Conservation (phyloP, 2,329 filamentous ascomycete genomes). For the Apiospora saccharicola region DNA sequence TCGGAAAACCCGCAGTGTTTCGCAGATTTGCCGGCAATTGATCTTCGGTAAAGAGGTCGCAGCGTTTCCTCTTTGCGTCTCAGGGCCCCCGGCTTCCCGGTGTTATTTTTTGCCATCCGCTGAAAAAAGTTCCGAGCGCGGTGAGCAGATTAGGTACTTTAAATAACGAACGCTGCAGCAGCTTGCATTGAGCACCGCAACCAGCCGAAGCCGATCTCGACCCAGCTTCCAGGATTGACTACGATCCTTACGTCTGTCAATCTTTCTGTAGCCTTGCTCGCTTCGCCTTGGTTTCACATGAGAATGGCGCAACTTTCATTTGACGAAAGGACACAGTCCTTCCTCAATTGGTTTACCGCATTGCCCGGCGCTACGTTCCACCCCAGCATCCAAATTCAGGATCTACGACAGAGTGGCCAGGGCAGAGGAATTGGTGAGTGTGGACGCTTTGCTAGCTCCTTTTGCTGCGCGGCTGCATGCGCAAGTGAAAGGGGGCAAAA, state of each 20-base stretch:
- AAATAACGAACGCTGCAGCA: background rate
- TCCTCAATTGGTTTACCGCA: constrained; percentile 62
- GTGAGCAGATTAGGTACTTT: background rate
- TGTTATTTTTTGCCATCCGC: constrained; percentile 17
- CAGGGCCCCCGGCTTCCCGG: constrained; percentile 1
- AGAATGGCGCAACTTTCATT: constrained; percentile 42
- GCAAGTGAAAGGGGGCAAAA: background rate
- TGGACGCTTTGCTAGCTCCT: background rate
- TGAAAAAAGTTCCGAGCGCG: constrained; percentile 14
- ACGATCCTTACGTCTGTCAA: background rate
- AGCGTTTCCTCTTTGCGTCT: background rate
- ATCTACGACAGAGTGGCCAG: constrained; percentile 57
- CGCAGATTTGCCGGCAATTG: constrained; percentile 1
- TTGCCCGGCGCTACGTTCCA: constrained; percentile 62
- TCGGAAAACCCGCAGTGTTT: constrained; percentile 6
- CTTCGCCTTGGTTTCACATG: background rate
- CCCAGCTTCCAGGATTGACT: constrained; percentile 4
- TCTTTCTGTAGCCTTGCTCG: background rate
- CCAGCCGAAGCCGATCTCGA: background rate
- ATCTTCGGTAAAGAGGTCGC: constrained; percentile 4
- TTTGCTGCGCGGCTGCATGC: background rate
- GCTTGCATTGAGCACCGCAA: background rate
- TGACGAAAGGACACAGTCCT: constrained; percentile 51
- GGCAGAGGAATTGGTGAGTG: constrained; percentile 63
- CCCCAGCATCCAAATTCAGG: constrained; percentile 57